Conservation (phyloP, 2,329 filamentous ascomycete species). For the Botryotinia calthae region DNA sequence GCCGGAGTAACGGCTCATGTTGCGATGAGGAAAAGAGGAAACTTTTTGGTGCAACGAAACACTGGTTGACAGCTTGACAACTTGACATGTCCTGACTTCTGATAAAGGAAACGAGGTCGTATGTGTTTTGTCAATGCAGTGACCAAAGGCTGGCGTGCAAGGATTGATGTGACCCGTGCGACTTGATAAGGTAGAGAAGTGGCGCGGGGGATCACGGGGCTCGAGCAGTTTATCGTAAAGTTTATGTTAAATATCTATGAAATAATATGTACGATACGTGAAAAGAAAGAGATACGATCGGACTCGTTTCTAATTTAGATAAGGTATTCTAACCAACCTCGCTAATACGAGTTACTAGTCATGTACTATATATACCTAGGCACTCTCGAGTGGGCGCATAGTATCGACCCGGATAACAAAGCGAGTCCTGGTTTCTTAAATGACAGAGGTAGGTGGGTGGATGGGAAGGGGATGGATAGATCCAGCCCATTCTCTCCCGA, state of each 20-base stretch:
- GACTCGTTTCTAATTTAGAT: not conserved
- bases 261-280: not conserved
- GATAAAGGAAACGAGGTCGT: not conserved
- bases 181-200: conserved; percentile 1
- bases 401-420: not conserved
- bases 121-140: conserved; percentile 16
- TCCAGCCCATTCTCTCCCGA: too few species aligned
- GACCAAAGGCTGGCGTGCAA: conserved; percentile 1
- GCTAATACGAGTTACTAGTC: not conserved
- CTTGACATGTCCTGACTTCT: not conserved
- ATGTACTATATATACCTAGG: not conserved
- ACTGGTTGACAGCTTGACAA: not conserved
- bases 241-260: not conserved
- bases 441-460: not conserved
- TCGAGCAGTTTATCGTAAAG: not conserved
- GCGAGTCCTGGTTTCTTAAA: too few species aligned
- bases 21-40: conserved; percentile 9
- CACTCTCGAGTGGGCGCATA: not conserved
- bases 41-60: conserved; percentile 9
- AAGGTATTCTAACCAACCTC: not conserved
- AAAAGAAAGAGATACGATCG: not conserved
- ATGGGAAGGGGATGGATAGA: not conserved
- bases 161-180: not conserved
- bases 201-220: not conserved
- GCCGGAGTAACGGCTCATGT: conserved; percentile 14